Evolutionary conservation across 2,329 filamentous ascomycete species (phyloP), one percentile per base, ranked within the genome.

Genomic region (Fusarium mundagurra): DNA sequence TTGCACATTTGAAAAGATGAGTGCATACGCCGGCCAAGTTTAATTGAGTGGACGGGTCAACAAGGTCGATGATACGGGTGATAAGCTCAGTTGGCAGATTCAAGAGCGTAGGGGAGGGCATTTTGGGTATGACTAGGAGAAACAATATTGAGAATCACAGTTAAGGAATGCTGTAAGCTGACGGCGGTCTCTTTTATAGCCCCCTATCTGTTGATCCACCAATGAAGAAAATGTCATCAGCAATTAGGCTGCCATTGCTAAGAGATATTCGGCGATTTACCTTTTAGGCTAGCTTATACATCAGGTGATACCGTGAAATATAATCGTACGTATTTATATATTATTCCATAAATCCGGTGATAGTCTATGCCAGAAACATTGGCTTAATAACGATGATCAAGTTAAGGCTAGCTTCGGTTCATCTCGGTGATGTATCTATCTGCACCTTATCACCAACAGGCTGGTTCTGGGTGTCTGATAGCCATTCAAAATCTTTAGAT

Each of bases 61-160:
- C 14, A 50, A n/a, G 47, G 29, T n/a, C 14, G 22, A 50, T 50
- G 20, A 33, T 33, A 14, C 20, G 47, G 3, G 29, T 17, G 4
- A 50, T 17, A 3, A 50, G 20, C 20, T 50, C 29, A n/a, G 22
- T n/a, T n/a, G 29, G 47, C 2, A 50, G 14, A n/a, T 3, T n/a
- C 2, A n/a, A n/a, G 29, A 50, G 47, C 2, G 4, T 13, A 11
- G 20, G 29, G 6, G 14, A n/a, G 10, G 47, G 47, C 29, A 50
- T 50, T 33, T n/a, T 18, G 4, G 47, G 29, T 6, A n/a, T 17
- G 10, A 5, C 14, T 31, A 6, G 4, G 29, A 17, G 13, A 33
- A 48, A 5, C 12, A 14, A 48, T 48, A 12, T 11, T n/a, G 0
- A n/a, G 20, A 8, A 33, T n/a, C 2, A 13, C 0, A 17, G 7